phyloP scores from a whole-genome alignment of 305 asterid genomes.

The Coffea humblotiana region DNA sequence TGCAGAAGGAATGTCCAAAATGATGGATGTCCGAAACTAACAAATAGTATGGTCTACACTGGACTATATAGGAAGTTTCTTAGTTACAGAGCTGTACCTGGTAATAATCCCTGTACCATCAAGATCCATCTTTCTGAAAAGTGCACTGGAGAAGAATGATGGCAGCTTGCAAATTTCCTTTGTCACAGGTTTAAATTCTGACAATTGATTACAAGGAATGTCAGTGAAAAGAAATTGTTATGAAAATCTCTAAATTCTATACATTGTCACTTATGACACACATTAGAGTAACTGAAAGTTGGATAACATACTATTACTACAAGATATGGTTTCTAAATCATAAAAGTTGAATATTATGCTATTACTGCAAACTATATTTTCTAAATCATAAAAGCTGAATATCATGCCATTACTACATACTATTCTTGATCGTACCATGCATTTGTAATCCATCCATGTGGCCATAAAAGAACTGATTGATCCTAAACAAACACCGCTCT shows the following conservation, averaged over 20 bases:
- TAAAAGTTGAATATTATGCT: background rate
- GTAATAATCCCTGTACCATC: constrained; percentile 70
- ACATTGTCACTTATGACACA: background rate
- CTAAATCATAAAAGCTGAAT: background rate
- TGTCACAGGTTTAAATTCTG: constrained; percentile 91
- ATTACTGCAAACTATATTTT: constrained; percentile 12
- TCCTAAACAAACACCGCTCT: constrained; percentile 90
- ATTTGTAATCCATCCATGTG: constrained; percentile 84
- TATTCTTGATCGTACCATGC: constrained; percentile 59
- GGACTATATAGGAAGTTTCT: background rate
- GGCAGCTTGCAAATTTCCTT: constrained; percentile 99
- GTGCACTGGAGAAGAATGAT: constrained; percentile 83
- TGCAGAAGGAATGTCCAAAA: background rate
- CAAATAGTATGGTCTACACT: background rate
- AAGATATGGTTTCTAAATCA: constrained; percentile 7
- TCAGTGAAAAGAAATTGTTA: background rate
- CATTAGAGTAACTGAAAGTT: background rate
- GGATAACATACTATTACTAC: constrained; percentile 6
- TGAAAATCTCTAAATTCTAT: background rate
- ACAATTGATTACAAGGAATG: constrained; percentile 19
- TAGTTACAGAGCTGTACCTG: constrained; percentile 44
- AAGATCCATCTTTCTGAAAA: constrained; percentile 79
- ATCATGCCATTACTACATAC: constrained; percentile 7
- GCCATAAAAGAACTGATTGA: constrained; percentile 92
- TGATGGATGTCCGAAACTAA: background rate